Base-by-base conservation (phyloP, 2,329 filamentous ascomycete species). In the Phaeosphaeriaceae sp. region DNA sequence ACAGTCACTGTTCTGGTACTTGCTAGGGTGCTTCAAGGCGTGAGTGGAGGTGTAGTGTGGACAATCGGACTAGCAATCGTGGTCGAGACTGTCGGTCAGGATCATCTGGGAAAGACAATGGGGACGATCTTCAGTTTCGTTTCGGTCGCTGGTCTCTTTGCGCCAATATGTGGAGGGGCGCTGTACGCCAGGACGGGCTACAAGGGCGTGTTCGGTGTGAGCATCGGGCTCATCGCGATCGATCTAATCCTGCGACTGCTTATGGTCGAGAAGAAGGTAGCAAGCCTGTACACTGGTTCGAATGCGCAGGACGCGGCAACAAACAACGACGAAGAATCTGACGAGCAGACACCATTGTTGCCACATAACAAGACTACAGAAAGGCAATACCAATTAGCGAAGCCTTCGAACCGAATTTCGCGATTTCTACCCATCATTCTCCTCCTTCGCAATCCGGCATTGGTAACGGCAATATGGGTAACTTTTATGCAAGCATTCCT, bases 251-350 rank as follows among this genome's bases (percentile, higher is more conserved):
- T 89, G 81, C 83, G 88, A 13, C 65, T 87, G 0, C 69, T 86
- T 5, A 80, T 90, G 52, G 81, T 90, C n/a, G 88, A 90, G 73
- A 88, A 87, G 73, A 87, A 85, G 68, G 80, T 82, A 1, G 86
- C 86, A 0, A 72, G 71, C 9, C 78, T 77, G 58, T 86, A 84
- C 53, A 31, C 10, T 41, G 56, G 27, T 17, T 45, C 17, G n/a
- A 44, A 19, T 10, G 22, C 10, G 63, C 66, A 22, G 60, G 55
- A 40, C 59, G 60, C 11, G 68, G 62, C 5, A 63, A 70, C 9
- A 60, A 54, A 40, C n/a, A n/a, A 40, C 36, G 36, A 3, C 3
- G 36, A 40, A n/a, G 36, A 40, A 40, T 40, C 15, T n/a, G 36
- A 40, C 4, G 71, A 73, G 53, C 55, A 70, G 21, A 73, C 66